Conservation (phyloP, 1,284 basidiomycete species). For the Earliella scabrosa region DNA sequence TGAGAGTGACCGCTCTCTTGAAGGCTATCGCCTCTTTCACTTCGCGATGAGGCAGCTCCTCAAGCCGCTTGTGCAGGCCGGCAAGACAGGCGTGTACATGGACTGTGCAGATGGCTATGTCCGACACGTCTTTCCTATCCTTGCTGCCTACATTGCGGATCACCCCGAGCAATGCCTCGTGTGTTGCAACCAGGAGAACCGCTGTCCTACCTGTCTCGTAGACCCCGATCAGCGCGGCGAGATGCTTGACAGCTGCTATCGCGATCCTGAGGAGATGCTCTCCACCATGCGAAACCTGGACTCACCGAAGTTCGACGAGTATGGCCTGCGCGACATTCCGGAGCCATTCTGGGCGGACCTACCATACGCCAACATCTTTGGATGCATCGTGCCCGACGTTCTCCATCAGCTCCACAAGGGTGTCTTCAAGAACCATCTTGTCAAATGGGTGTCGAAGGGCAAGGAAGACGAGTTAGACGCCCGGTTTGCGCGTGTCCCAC, state of each 20-base stretch:
- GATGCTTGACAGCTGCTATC: too few relatives aligned
- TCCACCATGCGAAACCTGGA: too few relatives aligned
- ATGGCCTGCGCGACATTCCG: conserved; percentile 7
- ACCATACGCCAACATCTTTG: conserved; percentile 27
- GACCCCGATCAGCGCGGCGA: not conserved
- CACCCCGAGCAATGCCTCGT: conserved; percentile 35
- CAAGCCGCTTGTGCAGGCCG: conserved; percentile 19
- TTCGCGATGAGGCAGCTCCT: conserved; percentile 28
- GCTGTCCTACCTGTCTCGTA: conserved; percentile 25
- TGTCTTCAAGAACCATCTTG: conserved; percentile 36
- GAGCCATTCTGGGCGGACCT: conserved; percentile 27
- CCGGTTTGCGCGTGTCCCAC: conserved; percentile 24
- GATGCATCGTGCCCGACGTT: conserved; percentile 26
- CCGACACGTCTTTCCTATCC: conserved; percentile 7
- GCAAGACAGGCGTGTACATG: conserved; percentile 27
- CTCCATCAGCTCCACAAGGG: too few relatives aligned
- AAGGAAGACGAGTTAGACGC: conserved; percentile 29
- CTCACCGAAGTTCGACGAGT: not conserved
- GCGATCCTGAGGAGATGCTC: not conserved
- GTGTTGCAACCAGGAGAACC: conserved; percentile 23
- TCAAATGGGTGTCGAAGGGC: conserved; percentile 28
- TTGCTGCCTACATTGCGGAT: conserved; percentile 33
- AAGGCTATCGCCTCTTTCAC: conserved; percentile 23
- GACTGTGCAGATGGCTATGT: conserved; percentile 23
- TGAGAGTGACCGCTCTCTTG: not conserved